These are phyloP conservation scores for Tetrahymena elliotti DNA, from an alignment of 73 alveolate species.

Conservation along the genomic window DNA sequence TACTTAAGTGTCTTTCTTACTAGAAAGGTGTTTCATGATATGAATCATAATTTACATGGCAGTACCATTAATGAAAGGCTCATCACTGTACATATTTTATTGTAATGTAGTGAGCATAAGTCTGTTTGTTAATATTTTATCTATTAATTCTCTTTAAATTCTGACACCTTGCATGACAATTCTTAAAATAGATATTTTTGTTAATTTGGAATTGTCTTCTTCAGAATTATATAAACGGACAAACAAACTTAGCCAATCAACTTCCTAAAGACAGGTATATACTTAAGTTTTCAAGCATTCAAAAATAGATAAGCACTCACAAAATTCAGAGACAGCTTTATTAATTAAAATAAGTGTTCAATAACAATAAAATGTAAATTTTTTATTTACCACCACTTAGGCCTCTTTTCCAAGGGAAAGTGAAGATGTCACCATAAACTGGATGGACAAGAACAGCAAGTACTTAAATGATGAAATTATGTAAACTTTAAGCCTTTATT, in stretches of 20 bases:
- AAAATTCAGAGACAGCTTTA: conserved; percentile 10
- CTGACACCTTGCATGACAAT: conserved; percentile 78
- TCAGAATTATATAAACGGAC: conserved; percentile 33
- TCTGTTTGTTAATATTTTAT: conserved; percentile 13
- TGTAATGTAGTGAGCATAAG: conserved; percentile 21
- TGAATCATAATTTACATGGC: conserved; percentile 48
- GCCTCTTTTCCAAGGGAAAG: conserved; percentile 91
- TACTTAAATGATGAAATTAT: conserved; percentile 68
- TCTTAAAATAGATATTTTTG: conserved; percentile 67
- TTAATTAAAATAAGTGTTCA: neutral
- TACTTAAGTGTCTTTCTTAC: conserved; percentile 30
- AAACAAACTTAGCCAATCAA: conserved; percentile 45
- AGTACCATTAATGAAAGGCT: conserved; percentile 49
- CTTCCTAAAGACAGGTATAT: conserved; percentile 29
- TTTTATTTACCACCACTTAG: conserved; percentile 38
- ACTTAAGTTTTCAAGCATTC: conserved; percentile 53
- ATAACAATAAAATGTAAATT: neutral
- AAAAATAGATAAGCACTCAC: conserved; percentile 51
- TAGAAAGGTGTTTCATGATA: conserved; percentile 41
- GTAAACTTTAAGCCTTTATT: conserved; percentile 43
- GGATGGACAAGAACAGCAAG: conserved; percentile 84
- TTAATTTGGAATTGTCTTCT: conserved; percentile 55
- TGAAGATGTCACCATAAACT: conserved; percentile 85
- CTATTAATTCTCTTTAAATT: conserved; percentile 63
- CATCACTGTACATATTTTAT: conserved; percentile 39